Conservation (phyloP, 371 early-diverging fungal genomes). For the Batkoa obscura region DNA sequence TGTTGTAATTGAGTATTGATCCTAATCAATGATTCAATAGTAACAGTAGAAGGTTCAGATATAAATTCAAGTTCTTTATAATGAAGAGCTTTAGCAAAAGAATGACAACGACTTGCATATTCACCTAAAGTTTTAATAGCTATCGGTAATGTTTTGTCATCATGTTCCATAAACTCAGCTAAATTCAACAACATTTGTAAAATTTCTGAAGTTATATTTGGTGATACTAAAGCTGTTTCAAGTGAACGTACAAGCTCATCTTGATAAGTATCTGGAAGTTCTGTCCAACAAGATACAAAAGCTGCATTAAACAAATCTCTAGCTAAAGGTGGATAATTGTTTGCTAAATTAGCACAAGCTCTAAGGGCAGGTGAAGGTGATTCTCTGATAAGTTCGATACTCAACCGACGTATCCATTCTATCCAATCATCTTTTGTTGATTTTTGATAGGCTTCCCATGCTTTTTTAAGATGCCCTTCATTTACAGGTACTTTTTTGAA, state of each 20-base stretch:
- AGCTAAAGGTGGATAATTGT: conserved; percentile 63
- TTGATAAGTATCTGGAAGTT: conserved; percentile 75
- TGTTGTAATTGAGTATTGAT: conserved; percentile 91
- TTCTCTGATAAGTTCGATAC: conserved; percentile 84
- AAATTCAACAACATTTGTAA: conserved; percentile 79
- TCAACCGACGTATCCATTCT: conserved; percentile 85
- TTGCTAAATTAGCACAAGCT: conserved; percentile 71
- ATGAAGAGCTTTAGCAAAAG: conserved; percentile 88
- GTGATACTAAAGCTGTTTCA: conserved; percentile 67
- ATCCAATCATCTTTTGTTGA: conserved; percentile 90
- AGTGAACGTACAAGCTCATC: conserved; percentile 76
- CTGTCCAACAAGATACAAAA: conserved; percentile 94
- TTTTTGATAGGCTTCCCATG: conserved; percentile 83
- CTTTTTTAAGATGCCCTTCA: conserved; percentile 66
- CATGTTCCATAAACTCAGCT: conserved; percentile 97
- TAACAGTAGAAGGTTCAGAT: conserved; percentile 59
- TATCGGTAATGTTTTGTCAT: conserved; percentile 87
- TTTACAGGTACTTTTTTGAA: conserved; percentile 68
- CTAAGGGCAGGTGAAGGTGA: conserved; percentile 89
- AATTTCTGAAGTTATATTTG: conserved; percentile 80
- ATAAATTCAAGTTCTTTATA: conserved; percentile 94
- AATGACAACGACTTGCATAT: conserved; percentile 87
- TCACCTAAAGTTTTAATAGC: conserved; percentile 74
- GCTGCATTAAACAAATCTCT: conserved; percentile 91
- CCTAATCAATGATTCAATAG: conserved; percentile 81